Evolutionary conservation across 2,329 filamentous ascomycete species (phyloP), one percentile per base, ranked within the genome.

Genomic region (Exserohilum turcica): DNA sequence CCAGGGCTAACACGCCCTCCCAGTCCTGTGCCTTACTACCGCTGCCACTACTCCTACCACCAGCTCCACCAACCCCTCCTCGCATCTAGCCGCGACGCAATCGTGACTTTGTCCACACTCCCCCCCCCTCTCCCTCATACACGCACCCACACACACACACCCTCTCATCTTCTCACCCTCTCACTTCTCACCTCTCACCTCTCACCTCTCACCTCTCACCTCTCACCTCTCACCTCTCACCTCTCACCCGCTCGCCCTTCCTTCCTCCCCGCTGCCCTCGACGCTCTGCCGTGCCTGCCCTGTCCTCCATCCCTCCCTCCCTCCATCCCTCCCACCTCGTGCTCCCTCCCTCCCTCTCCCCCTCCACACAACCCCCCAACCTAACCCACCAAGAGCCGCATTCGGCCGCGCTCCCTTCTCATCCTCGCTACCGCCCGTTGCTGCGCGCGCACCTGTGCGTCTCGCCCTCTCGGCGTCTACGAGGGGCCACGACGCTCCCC

Each of bases 1-100:
- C 59, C 65, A 59, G 57, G 61, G 58, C n/a, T n/a, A n/a, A n/a
- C n/a, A n/a, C 58, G 57, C 60, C 57, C 56, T 51, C 24, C 46
- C 56, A 52, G 60, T 54, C 54, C 56, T 59, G 63, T 64, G 63
- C 59, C 60, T 58, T 59, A 55, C 29, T 43, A 28, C 15, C 27
- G 19, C 3, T 9, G 10, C 27, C 58, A 52, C 40, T 32, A 32
- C n/a, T n/a, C n/a, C n/a, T n/a, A n/a, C n/a, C n/a, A n/a, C 29
- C 29, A 16, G 13, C 12, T 44, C 42, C 18, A 33, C 59, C 63
- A 58, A 52, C 57, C 60, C 57, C 59, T 39, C 62, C 61, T 67
- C 63, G 67, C 67, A 65, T 68, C 61, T 64, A 56, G 54, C 63
- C 63, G 63, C 65, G 59, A 61, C 63, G 60, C 61, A 67, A 62